Evolutionary conservation across 495 filamentous ascomycete species (phyloP).

Genomic region (Jackrogersella multiformis): DNA sequence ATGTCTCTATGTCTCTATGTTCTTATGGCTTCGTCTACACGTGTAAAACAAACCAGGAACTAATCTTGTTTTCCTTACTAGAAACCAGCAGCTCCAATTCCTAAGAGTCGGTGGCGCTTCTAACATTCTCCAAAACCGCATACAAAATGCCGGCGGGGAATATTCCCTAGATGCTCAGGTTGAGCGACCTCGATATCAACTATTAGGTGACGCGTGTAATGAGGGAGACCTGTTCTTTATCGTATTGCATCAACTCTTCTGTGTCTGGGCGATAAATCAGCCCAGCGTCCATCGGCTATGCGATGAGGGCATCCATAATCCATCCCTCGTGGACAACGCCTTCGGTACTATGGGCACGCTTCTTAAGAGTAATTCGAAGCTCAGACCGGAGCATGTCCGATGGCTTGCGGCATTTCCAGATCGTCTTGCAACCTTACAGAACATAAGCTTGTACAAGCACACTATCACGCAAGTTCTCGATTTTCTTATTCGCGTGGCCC

Average conservation of each 20-base stretch:
- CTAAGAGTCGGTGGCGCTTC: slow-evolving; percentile 17
- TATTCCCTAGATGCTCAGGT: slow-evolving; percentile 32
- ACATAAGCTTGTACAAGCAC: slow-evolving; percentile 17
- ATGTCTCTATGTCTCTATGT: too few relatives aligned
- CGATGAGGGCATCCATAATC: slow-evolving; percentile 1
- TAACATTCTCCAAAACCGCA: background rate
- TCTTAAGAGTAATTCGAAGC: slow-evolving; percentile 52
- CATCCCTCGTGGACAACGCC: slow-evolving; percentile 44
- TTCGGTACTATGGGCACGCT: slow-evolving; percentile 52
- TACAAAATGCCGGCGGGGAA: slow-evolving; percentile 22
- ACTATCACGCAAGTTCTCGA: slow-evolving; percentile 45
- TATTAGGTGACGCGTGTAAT: slow-evolving; percentile 66
- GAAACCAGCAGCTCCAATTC: slow-evolving; percentile 15
- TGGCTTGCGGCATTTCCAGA: slow-evolving; percentile 66
- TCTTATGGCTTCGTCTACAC: too few relatives aligned
- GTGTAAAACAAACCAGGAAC: background rate
- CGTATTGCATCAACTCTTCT: slow-evolving; percentile 74
- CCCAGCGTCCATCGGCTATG: slow-evolving; percentile 25
- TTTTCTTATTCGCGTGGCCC: slow-evolving; percentile 48
- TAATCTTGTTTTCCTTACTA: slow-evolving; percentile 15
- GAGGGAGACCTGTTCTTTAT: slow-evolving; percentile 69
- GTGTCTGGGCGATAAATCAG: slow-evolving; percentile 53
- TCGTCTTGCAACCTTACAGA: slow-evolving; percentile 44
- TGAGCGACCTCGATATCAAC: slow-evolving; percentile 62
- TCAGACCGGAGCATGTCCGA: slow-evolving; percentile 50